These are phyloP conservation scores for Trametes meyenii DNA, from an alignment of 768 basidiomycete species.

Conservation along the genomic window DNA sequence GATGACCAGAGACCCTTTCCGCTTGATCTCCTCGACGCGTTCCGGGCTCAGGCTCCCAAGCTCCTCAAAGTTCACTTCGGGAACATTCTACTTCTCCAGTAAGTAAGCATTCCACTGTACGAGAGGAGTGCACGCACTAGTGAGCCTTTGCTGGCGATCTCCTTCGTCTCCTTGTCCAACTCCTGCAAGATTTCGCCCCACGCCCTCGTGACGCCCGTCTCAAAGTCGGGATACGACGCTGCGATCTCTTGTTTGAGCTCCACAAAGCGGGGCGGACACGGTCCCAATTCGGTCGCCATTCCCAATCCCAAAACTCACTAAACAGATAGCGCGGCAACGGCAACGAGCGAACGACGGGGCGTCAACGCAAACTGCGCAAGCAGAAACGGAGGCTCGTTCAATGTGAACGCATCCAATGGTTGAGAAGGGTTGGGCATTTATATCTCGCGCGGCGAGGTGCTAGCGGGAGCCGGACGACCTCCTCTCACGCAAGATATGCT, in stretches of 20 bases:
- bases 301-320: background rate
- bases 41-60: constrained; percentile 49
- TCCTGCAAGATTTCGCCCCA: constrained; percentile 62
- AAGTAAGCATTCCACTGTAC: background rate
- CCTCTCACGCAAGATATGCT: constrained; percentile 12
- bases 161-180: constrained; percentile 47
- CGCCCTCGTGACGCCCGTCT: constrained; percentile 49
- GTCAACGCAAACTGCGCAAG: background rate
- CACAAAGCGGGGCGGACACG: constrained; percentile 51
- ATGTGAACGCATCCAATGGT: background rate
- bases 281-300: constrained; percentile 27
- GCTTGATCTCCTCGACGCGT: constrained; percentile 51
- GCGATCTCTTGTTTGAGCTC: constrained; percentile 64
- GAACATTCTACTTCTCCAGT: constrained; percentile 50
- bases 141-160: constrained; percentile 50
- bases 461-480: constrained; percentile 10
- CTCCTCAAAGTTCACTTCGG: constrained; percentile 61
- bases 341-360: too few relatives aligned
- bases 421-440: background rate
- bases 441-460: background rate
- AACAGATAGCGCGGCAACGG: too few relatives aligned
- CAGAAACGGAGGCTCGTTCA: background rate
- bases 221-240: constrained; percentile 51
- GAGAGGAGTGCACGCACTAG: constrained; percentile 41
- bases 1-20: constrained; percentile 63